Conservation (phyloP, 1,284 basidiomycete species). For the Tilletiaria anomala region DNA sequence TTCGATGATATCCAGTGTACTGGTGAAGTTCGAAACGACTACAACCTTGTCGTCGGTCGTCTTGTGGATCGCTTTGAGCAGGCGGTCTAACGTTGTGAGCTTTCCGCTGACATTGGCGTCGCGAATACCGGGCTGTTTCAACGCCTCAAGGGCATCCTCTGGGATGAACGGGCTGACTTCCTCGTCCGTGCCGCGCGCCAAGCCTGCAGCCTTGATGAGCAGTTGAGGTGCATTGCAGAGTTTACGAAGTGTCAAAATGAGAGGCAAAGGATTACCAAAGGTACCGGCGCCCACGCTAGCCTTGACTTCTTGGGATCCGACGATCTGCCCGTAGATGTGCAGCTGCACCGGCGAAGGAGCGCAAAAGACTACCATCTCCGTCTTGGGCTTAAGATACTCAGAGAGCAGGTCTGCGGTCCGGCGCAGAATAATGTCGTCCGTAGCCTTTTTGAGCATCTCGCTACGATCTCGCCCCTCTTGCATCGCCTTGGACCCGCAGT, state of each 20-base stretch:
- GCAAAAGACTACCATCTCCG: slow-evolving; percentile 44
- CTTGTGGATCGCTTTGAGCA: slow-evolving; percentile 54
- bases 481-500: slow-evolving; percentile 50
- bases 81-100: slow-evolving; percentile 56
- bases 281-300: slow-evolving; percentile 16
- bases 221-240: slow-evolving; percentile 85
- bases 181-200: not conserved
- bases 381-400: slow-evolving; percentile 77
- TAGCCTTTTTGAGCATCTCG: slow-evolving; percentile 51
- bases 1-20: slow-evolving; percentile 82
- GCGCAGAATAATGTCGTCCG: slow-evolving; percentile 75
- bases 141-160: not conserved
- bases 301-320: slow-evolving; percentile 18
- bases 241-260: slow-evolving; percentile 50
- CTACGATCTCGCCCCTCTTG: slow-evolving; percentile 4
- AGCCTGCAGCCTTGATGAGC: slow-evolving; percentile 54
- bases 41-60: slow-evolving; percentile 55
- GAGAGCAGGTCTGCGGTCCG: slow-evolving; percentile 57
- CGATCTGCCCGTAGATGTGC: slow-evolving; percentile 59
- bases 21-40: slow-evolving; percentile 41
- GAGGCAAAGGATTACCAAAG: slow-evolving; percentile 19
- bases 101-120: slow-evolving; percentile 41
- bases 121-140: not conserved
- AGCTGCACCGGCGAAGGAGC: slow-evolving; percentile 50
- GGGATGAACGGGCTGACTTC: too few relatives aligned